These are phyloP conservation scores for Pseudodiploospora longispora DNA, from an alignment of 2,329 filamentous ascomycete genomes.

Conservation along the genomic window DNA sequence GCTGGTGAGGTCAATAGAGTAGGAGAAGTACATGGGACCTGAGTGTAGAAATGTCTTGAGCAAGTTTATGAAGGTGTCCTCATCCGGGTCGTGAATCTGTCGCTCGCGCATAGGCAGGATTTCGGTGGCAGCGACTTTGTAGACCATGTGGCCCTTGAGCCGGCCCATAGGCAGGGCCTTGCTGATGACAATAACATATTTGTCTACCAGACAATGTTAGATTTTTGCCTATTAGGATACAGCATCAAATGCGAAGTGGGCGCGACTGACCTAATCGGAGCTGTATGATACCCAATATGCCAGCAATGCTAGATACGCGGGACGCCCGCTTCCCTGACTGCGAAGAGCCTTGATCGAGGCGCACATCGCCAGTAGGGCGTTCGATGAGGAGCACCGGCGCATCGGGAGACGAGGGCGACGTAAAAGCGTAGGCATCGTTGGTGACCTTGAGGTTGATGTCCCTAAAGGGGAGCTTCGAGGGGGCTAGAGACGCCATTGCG, in stretches of 20 bases:
- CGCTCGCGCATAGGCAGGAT: slow-evolving; percentile 91
- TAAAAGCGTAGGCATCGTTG: slow-evolving; percentile 89
- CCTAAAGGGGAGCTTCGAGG: slow-evolving; percentile 60
- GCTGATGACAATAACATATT: slow-evolving; percentile 94
- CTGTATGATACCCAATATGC: slow-evolving; percentile 90
- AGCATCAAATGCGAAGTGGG: slow-evolving; percentile 4
- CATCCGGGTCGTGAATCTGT: slow-evolving; percentile 82
- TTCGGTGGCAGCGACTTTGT: slow-evolving; percentile 85
- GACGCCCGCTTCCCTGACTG: slow-evolving; percentile 63
- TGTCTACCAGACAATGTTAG: slow-evolving; percentile 45
- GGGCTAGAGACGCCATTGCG: slow-evolving; percentile 29
- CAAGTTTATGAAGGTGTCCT: slow-evolving; percentile 80
- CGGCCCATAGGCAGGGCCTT: slow-evolving; percentile 87
- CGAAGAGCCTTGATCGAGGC: slow-evolving; percentile 72
- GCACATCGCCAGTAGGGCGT: slow-evolving; percentile 82
- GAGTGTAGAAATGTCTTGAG: slow-evolving; percentile 75
- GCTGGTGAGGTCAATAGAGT: slow-evolving; percentile 93
- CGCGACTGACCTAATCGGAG: slow-evolving; percentile 70
- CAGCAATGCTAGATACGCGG: slow-evolving; percentile 82
- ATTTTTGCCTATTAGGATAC: not conserved
- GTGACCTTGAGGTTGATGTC: slow-evolving; percentile 97
- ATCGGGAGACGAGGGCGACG: slow-evolving; percentile 86
- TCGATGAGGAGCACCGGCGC: slow-evolving; percentile 84
- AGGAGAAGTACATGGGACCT: slow-evolving; percentile 95
- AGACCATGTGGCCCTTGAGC: slow-evolving; percentile 91